Evolutionary conservation across 2,329 filamentous ascomycete genomes (phyloP), one percentile per base, ranked within the genome.

Genomic region (Juglanconis oblonga): DNA sequence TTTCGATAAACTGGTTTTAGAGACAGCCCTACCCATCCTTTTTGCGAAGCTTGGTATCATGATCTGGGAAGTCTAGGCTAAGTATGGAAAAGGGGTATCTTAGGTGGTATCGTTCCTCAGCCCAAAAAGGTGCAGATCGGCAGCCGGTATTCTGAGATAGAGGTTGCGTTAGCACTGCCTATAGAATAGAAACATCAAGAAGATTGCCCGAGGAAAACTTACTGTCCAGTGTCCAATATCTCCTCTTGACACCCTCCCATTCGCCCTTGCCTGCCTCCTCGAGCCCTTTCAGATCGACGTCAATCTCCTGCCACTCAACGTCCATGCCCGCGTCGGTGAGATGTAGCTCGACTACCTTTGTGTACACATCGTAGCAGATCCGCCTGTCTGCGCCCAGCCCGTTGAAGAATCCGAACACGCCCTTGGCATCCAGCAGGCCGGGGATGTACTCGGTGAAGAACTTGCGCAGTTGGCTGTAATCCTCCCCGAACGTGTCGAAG

Each of bases 401-500:
- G 69, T 96, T 92, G 72, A 96, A 91, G 74, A 94, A 96, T 65
- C 93, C 88, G 71, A 96, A 96, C 8, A 88, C 83, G 62, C 93
- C 90, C 4, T 83, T 76, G 29, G 82, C 79, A 66, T 90, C 87
- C 50, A 99, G 77, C 57, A 98, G 74, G 0, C 86, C 88, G 36
- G 95, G 91, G 10, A 98, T 87, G 67, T 89, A 87, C 72, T 98
- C 95, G 2, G 84, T 88, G 72, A 98, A 97, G 77, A 98, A 97
- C 62, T 87, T 81, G 51, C 89, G 88, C 33, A 98, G 85, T 72
- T 94, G 90, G 2, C 81, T 80, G 74, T 98, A 99, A 64, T 95
- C 91, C 76, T 99, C 95, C 6, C 92, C 95, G 73, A 98, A 98
- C 0, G 95, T 99, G 71, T 99, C 95, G 70, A 97, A 98, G 78